These are phyloP conservation scores for Dissophora globulifera DNA, from an alignment of 192 early-diverging fungal species.

Conservation along the genomic window DNA sequence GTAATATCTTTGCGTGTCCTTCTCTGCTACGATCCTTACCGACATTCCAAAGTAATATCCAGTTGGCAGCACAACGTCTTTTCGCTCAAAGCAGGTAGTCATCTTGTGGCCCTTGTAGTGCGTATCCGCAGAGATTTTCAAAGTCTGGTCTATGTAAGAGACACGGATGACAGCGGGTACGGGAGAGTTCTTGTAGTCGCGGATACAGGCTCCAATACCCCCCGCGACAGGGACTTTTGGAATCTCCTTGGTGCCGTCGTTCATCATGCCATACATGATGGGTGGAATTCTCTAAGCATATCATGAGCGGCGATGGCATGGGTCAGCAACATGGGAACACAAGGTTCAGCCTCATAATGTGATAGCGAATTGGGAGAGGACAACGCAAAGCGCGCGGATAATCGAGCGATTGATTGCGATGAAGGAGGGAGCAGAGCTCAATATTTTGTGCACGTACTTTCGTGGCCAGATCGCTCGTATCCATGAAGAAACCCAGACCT, in stretches of 20 bases:
- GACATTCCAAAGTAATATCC: conserved; percentile 82
- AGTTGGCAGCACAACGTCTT: conserved; percentile 67
- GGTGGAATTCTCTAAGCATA: conserved; percentile 56
- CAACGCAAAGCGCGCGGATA: not conserved
- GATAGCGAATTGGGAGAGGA: conserved; percentile 7
- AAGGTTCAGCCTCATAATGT: not conserved
- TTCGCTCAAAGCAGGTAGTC: conserved; percentile 64
- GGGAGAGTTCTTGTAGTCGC: conserved; percentile 74
- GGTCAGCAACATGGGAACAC: not conserved
- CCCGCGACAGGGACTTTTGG: conserved; percentile 10
- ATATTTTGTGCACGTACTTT: conserved; percentile 45
- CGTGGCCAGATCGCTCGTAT: conserved; percentile 62
- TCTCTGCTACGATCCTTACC: conserved; percentile 35
- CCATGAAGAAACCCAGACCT: conserved; percentile 74
- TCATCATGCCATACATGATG: conserved; percentile 67
- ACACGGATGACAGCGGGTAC: conserved; percentile 64
- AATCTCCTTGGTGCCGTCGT: conserved; percentile 69
- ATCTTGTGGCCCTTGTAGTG: conserved; percentile 62
- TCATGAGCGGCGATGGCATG: too few species aligned
- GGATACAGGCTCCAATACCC: conserved; percentile 63
- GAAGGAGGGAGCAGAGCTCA: too few species aligned
- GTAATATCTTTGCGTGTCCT: too few species aligned
- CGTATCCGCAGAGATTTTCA: conserved; percentile 67
- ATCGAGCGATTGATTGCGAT: too few species aligned
- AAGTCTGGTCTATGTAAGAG: conserved; percentile 66